Evolutionary conservation across 2,329 filamentous ascomycete genomes (phyloP).

Genomic region (Blastomyces gilchristii): DNA sequence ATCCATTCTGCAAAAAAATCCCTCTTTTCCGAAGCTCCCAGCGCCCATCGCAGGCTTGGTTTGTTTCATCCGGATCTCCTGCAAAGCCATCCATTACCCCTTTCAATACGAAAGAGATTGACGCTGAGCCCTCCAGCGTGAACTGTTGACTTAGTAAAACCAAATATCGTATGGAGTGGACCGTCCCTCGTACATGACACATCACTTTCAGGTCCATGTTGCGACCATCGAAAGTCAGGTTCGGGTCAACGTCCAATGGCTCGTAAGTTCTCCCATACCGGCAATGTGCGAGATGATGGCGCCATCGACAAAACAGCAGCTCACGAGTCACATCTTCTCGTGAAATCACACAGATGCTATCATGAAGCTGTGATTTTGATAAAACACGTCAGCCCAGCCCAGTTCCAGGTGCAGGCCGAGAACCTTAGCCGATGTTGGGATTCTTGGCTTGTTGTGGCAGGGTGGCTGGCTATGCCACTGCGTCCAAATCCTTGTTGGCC

Average conservation of each 20-base stretch:
- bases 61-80: neutral
- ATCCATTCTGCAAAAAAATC: neutral
- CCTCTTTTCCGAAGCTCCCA: neutral
- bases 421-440: neutral
- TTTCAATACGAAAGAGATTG: neutral
- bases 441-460: neutral
- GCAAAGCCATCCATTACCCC: neutral
- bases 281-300: neutral
- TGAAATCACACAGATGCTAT: neutral
- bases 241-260: neutral
- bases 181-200: neutral
- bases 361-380: neutral
- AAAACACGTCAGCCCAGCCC: neutral
- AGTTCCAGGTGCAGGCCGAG: neutral
- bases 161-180: neutral
- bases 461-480: neutral
- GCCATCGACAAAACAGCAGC: neutral
- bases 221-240: neutral
- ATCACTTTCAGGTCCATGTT: neutral
- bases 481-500: neutral
- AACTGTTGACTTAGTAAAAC: neutral
- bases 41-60: neutral
- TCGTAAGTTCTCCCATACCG: neutral
- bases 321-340: neutral
- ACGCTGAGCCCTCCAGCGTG: neutral